Base-by-base conservation (phyloP, 2,329 filamentous ascomycete genomes). In the Cyphellophora europaea region DNA sequence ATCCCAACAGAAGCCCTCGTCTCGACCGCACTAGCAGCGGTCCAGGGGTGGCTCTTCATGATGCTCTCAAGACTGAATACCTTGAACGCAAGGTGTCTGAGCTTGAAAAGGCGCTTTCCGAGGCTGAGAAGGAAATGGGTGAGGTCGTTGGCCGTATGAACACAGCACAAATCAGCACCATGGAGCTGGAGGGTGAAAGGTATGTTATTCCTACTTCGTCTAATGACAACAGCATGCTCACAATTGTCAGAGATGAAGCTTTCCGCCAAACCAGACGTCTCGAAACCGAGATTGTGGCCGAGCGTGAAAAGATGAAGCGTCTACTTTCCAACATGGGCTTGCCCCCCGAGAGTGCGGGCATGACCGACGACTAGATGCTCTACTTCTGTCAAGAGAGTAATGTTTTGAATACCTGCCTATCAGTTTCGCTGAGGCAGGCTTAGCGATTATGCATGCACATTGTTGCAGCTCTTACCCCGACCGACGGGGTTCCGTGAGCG, bases 141-240 rank as follows among this genome's bases (percentile, higher is more conserved):
- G 78, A 85, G 57, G 84, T 91, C 5, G 82, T 93, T 5, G 69
- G 78, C 41, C 72, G 81, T 44, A 89, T 93, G 79, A 89, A 85
- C 59, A 67, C 69, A 48, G 82, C 83, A 6, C 84, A 91, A 62
- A 83, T 88, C 49, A 82, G 88, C 60, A 84, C 91, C 37, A 75
- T 82, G 52, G 74, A 84, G 53, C 66, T 93, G 38, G 83, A 88
- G 58, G 57, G 58, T 41, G 63, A 65, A 44, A 60, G 61, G 62
- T 64, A 54, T 41, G 51, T 38, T 42, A 40, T 38, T 33, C 16
- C 5, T 33, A 14, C 19, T 11, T 6, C 6, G 13, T 27, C 11
- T n/a, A 14, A 15, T n/a, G n/a, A n/a, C n/a, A n/a, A n/a, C n/a
- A n/a, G n/a, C n/a, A n/a, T n/a, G n/a, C n/a, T n/a, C n/a, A n/a